Evolutionary conservation across 352 stramenopile genomes (phyloP), one percentile per base, ranked within the genome.

Genomic region (Pythium graminicola): DNA sequence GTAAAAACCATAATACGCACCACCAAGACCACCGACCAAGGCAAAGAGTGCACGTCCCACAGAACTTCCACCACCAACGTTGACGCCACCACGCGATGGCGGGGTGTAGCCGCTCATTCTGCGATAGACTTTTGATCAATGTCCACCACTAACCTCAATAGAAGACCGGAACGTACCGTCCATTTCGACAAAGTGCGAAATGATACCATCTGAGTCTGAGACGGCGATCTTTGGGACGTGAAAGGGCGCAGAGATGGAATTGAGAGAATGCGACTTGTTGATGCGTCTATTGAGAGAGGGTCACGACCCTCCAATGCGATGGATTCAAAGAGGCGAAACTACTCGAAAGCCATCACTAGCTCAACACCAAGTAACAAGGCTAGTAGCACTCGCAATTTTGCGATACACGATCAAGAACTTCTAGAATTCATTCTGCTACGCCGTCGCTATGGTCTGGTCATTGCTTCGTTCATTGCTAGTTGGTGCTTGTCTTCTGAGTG

Each of bases 1-100:
- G 44, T 89, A 91, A 28, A 91, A 91, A 28, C 81, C 81, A 29
- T 75, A 78, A 61, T 91, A 91, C 23, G 81, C 81, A 8, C 81
- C 81, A 11, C 66, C 72, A 27, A 91, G 64, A 42, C 81, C 78
- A 31, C 81, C 81, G 41, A 66, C 78, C 7, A 91, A 24, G 3
- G 78, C 81, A 45, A 91, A 88, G 26, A 89, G 29, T 13, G 73
- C 76, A 35, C 76, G 73, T 0, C 81, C 78, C 26, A 69, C 79
- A 20, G 78, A 88, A 48, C 81, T 88, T 26, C 76, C 74, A 31
- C 79, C 79, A 22, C 79, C 79, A 23, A 89, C 79, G 48, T 84
- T 85, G n/a, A 86, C 74, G 20, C 79, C 79, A 33, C 61, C 55
- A 32, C 55, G 54, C 29, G 52, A 1, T 14, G 55, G 55, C 4